A percentile compares a stretch with the other conserved stretches of the same genome.
These are phyloP conservation scores for Pichia sp. DNA, from an alignment of 1,139 yeast genomes.

Conservation along the genomic window DNA sequence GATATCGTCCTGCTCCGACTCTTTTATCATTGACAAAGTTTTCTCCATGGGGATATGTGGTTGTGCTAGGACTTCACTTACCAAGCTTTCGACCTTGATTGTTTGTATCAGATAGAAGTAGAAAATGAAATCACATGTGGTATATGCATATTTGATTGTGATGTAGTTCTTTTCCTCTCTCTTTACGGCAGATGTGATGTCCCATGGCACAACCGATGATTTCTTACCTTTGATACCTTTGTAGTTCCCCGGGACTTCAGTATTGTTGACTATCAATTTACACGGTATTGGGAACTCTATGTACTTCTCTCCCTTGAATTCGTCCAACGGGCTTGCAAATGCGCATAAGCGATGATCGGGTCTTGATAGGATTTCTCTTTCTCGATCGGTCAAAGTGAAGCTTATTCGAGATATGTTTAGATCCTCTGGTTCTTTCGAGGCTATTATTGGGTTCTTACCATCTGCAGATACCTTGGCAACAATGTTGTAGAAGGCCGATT, in stretches of 20 bases:
- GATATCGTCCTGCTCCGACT: conserved; percentile 43
- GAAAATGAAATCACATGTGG: conserved; percentile 39
- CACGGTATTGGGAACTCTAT: conserved; percentile 57
- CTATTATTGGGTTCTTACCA: neutral
- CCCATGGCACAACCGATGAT: conserved; percentile 67
- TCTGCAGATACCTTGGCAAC: conserved; percentile 25
- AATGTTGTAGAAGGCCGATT: conserved; percentile 12
- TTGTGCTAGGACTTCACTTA: conserved; percentile 31
- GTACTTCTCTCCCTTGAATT: conserved; percentile 34
- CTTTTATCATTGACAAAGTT: conserved; percentile 41
- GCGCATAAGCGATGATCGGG: conserved; percentile 38
- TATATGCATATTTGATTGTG: conserved; percentile 50
- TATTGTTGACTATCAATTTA: conserved; percentile 50
- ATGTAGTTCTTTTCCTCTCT: conserved; percentile 35
- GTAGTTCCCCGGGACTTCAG: conserved; percentile 43
- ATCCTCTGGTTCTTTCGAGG: conserved; percentile 21
- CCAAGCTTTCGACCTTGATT: conserved; percentile 38
- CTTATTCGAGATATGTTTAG: conserved; percentile 39
- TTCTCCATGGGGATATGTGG: conserved; percentile 47
- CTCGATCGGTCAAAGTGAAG: conserved; percentile 41
- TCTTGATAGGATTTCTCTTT: conserved; percentile 31
- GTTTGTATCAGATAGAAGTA: conserved; percentile 52
- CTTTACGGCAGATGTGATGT: conserved; percentile 46
- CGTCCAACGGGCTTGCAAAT: conserved; percentile 43
- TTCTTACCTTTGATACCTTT: conserved; percentile 57